Conservation (phyloP, 208 protist genomes). For the Endotrypanum monterogeii region DNA sequence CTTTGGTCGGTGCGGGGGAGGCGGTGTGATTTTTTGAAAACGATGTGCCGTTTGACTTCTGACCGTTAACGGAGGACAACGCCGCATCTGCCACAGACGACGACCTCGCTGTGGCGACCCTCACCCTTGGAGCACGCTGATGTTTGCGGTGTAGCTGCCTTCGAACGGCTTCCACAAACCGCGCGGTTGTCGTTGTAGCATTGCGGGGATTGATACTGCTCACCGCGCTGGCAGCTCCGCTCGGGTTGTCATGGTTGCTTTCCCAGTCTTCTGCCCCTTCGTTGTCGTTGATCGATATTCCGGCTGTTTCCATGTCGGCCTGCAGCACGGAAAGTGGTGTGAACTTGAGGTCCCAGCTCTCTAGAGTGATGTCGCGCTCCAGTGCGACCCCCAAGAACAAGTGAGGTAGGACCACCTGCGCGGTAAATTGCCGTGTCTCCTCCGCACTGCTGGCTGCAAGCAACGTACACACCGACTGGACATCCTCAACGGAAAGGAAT, state of each 20-base stretch:
- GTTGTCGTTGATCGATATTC: not conserved
- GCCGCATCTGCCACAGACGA: not conserved
- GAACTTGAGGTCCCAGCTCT: conserved; percentile 64
- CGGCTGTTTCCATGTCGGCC: conserved; percentile 22
- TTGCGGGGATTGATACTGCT: not conserved
- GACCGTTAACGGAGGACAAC: not conserved
- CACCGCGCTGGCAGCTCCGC: not conserved
- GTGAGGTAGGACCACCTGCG: conserved; percentile 73
- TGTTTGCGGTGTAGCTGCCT: conserved; percentile 8
- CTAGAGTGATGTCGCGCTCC: conserved; percentile 42
- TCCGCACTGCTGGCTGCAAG: conserved; percentile 47
- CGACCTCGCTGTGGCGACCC: not conserved
- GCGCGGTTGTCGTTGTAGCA: not conserved
- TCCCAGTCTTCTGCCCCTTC: conserved; percentile 10
- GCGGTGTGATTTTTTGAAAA: not conserved
- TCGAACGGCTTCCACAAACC: conserved; percentile 11
- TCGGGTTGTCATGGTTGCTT: not conserved
- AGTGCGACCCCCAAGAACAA: conserved; percentile 66
- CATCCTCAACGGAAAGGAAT: conserved; percentile 39
- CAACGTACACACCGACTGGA: conserved; percentile 45
- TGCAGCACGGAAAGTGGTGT: conserved; percentile 30
- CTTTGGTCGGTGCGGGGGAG: not conserved
- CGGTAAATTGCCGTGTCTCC: conserved; percentile 53
- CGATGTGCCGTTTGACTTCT: not conserved
- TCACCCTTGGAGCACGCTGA: not conserved